phyloP scores from a whole-genome alignment of 495 filamentous ascomycete species.

The Thozetella sp. region DNA sequence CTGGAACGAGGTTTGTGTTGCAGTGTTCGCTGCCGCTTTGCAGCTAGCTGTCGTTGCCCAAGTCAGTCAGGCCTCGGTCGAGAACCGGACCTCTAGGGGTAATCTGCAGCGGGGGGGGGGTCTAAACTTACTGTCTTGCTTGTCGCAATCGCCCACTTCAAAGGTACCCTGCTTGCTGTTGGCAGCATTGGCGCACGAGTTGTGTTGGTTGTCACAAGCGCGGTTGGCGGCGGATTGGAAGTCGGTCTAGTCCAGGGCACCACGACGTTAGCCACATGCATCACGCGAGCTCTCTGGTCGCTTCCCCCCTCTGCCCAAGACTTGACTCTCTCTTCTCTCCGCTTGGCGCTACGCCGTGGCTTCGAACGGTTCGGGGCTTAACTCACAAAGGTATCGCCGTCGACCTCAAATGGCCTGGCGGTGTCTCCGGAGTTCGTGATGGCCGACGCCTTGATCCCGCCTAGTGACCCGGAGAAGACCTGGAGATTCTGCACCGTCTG shows the following conservation, averaged over 20 bases:
- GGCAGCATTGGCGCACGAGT: constrained; percentile 31
- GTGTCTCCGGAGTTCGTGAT: constrained; percentile 36
- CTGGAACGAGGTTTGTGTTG: constrained; percentile 22
- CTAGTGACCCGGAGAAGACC: constrained; percentile 20
- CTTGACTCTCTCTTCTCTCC: no score
- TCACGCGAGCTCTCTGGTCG: not conserved
- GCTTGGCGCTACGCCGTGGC: no score
- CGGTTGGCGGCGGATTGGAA: constrained; percentile 37
- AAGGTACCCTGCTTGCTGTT: constrained; percentile 27
- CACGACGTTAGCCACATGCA: constrained; percentile 1
- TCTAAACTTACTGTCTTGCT: constrained; percentile 30
- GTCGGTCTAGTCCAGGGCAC: constrained; percentile 24
- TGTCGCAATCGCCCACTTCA: constrained; percentile 33
- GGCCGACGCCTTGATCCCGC: constrained; percentile 19
- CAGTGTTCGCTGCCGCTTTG: constrained; percentile 18
- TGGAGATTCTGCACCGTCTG: constrained; percentile 23
- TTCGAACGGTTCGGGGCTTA: not conserved
- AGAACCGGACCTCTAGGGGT: not conserved
- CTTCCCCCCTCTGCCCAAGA: not conserved
- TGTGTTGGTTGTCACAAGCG: constrained; percentile 42
- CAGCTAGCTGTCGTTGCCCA: constrained; percentile 22
- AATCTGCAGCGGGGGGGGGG: not conserved
- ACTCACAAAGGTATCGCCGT: constrained; percentile 50
- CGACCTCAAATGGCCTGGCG: constrained; percentile 42
- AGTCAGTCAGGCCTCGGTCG: not conserved